phyloP scores from a whole-genome alignment of 148 eudicot species.

The Oxyria digyna region DNA sequence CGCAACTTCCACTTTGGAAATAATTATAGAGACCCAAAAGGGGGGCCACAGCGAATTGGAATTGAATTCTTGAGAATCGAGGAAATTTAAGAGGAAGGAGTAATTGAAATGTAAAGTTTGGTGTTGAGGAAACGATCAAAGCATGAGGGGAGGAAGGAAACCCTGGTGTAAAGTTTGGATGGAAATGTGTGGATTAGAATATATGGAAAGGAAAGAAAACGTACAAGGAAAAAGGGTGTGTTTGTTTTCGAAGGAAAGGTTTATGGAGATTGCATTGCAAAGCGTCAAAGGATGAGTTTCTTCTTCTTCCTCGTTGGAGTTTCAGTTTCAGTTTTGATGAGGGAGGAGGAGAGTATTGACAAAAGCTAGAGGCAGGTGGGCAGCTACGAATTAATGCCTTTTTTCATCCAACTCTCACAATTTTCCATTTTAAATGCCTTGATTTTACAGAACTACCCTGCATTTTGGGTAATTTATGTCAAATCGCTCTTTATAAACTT shows the following conservation, averaged over 20 bases:
- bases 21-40: neutral
- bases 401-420: neutral
- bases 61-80: neutral
- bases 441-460: no score
- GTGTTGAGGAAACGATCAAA: neutral
- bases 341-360: neutral
- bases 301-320: neutral
- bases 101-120: neutral
- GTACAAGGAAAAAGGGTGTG: neutral
- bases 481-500: no score
- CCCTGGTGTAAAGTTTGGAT: neutral
- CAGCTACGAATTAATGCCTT: neutral
- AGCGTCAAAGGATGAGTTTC: conserved; percentile 1
- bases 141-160: neutral
- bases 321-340: neutral
- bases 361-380: neutral
- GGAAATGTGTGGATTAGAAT: neutral
- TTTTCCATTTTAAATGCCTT: neutral
- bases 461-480: no score
- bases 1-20: neutral
- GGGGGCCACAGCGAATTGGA: neutral
- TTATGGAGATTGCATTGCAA: conserved; percentile 5
- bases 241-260: neutral
- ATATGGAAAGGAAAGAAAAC: neutral
- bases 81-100: neutral